Conservation (phyloP, 306 rosid genomes). For the Vigna mungo region DNA sequence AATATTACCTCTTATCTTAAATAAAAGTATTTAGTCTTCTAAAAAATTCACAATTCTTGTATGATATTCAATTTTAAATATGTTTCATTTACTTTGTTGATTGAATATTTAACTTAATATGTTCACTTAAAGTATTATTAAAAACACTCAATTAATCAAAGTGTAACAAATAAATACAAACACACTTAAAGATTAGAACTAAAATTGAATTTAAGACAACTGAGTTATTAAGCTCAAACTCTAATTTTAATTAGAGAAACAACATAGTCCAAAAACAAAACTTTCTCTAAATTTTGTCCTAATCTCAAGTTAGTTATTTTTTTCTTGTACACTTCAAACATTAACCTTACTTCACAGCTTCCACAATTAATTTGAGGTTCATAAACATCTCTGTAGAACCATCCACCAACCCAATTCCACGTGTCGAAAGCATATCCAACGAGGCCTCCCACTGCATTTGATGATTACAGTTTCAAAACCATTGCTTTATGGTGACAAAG, state of each 20-base stretch:
- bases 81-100: too few relatives aligned
- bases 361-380: slow-evolving; percentile 59
- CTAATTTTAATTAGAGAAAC: not conserved
- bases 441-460: slow-evolving; percentile 33
- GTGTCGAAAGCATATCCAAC: slow-evolving; percentile 72
- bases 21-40: too few relatives aligned
- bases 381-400: slow-evolving; percentile 45
- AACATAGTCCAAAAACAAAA: not conserved
- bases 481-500: slow-evolving; percentile 26
- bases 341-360: not conserved
- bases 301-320: not conserved
- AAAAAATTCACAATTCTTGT: too few relatives aligned
- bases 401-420: slow-evolving; percentile 61
- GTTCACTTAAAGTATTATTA: too few relatives aligned
- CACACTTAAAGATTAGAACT: too few relatives aligned
- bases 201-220: not conserved
- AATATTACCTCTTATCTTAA: too few relatives aligned
- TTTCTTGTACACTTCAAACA: not conserved
- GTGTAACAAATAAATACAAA: too few relatives aligned
- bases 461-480: not conserved
- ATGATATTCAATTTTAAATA: too few relatives aligned
- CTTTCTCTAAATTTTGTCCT: not conserved
- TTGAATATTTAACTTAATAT: too few relatives aligned
- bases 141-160: too few relatives aligned
- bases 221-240: not conserved